These are phyloP conservation scores for Aspergillus ibericus DNA, from an alignment of 2,329 filamentous ascomycete genomes.

Conservation along the genomic window DNA sequence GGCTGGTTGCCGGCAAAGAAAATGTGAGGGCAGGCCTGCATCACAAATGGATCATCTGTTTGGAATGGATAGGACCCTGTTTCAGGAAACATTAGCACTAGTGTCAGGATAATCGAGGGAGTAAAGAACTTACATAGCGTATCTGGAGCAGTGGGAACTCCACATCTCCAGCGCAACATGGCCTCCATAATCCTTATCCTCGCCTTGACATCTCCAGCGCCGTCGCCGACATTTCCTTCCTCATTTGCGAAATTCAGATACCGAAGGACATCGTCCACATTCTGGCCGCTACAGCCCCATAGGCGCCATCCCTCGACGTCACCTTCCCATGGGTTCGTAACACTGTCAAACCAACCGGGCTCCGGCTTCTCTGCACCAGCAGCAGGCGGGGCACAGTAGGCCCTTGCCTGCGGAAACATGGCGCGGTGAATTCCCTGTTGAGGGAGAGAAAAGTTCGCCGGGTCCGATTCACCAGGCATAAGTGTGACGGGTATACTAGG, in stretches of 20 bases:
- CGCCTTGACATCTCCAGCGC: slow-evolving; percentile 59
- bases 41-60: slow-evolving; percentile 85
- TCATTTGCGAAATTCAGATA: slow-evolving; percentile 64
- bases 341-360: slow-evolving; percentile 77
- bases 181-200: slow-evolving; percentile 88
- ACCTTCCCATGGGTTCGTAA: slow-evolving; percentile 91
- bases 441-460: slow-evolving; percentile 83
- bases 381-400: slow-evolving; percentile 55
- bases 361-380: slow-evolving; percentile 41
- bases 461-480: slow-evolving; percentile 79
- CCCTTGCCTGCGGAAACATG: slow-evolving; percentile 76
- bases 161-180: slow-evolving; percentile 88
- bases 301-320: slow-evolving; percentile 88
- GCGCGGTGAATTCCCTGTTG: slow-evolving; percentile 92
- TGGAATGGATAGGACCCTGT: slow-evolving; percentile 95
- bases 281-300: slow-evolving; percentile 85
- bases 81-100: slow-evolving; percentile 11
- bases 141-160: slow-evolving; percentile 91
- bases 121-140: slow-evolving; percentile 71
- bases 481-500: slow-evolving; percentile 86
- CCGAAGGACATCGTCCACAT: slow-evolving; percentile 88
- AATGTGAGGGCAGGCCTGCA: slow-evolving; percentile 81
- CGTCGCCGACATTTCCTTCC: slow-evolving; percentile 24
- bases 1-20: slow-evolving; percentile 89
- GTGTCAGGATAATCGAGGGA: neutral